Percentiles rank a stretch among this genome's conserved stretches.
phyloP scores from a whole-genome alignment of 768 basidiomycete species.

The Collybiopsis luxurians region DNA sequence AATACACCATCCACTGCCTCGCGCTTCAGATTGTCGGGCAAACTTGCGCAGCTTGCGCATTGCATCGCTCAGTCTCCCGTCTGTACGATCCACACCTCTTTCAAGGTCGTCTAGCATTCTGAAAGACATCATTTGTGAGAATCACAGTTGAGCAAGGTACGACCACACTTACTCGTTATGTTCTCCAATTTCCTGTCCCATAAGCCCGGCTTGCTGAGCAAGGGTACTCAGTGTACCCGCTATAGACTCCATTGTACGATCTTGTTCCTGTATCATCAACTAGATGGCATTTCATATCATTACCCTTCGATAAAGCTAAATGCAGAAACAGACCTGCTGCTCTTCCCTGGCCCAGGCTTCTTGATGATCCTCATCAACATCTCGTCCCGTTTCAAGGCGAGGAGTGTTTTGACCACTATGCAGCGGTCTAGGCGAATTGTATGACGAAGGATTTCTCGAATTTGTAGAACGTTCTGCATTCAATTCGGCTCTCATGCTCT shows the following conservation, averaged over 20 bases:
- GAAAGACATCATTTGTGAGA: conserved; percentile 1
- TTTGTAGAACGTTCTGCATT: conserved; percentile 18
- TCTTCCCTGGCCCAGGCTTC: conserved; percentile 83
- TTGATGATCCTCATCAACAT: conserved; percentile 58
- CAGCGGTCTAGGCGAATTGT: conserved; percentile 13
- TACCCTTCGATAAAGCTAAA: not conserved
- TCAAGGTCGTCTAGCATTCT: conserved; percentile 85
- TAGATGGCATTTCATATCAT: conserved; percentile 23
- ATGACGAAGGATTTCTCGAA: conserved; percentile 20
- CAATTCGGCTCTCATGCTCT: conserved; percentile 77
- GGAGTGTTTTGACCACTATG: conserved; percentile 32
- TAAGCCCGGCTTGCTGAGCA: conserved; percentile 88
- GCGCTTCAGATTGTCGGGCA: conserved; percentile 85
- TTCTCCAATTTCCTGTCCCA: conserved; percentile 89
- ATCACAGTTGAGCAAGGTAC: not conserved
- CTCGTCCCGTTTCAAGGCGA: conserved; percentile 25
- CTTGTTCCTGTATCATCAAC: conserved; percentile 89
- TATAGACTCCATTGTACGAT: conserved; percentile 84
- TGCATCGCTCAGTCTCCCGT: conserved; percentile 60
- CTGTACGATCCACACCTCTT: conserved; percentile 65
- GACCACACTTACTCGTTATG: conserved; percentile 73
- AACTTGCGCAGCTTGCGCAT: conserved; percentile 75
- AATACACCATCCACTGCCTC: conserved; percentile 89
- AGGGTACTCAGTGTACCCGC: conserved; percentile 82
- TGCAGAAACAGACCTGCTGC: conserved; percentile 58